phyloP scores from a whole-genome alignment of 2,329 filamentous ascomycete genomes.

The Clonostachys solani region DNA sequence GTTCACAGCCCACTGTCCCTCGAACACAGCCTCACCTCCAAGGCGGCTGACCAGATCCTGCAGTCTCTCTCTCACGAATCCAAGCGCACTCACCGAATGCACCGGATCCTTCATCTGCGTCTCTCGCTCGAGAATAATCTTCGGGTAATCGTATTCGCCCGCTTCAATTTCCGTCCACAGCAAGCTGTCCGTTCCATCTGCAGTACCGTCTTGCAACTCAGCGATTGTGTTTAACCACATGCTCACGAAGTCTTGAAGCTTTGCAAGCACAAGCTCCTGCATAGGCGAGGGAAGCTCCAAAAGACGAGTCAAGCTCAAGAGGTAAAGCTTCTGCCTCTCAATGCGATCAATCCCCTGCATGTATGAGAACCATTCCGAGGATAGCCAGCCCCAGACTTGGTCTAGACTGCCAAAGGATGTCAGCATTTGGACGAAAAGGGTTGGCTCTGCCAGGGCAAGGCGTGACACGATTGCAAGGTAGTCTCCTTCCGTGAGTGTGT shows the following conservation, averaged over 20 bases:
- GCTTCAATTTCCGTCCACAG: constrained; percentile 37
- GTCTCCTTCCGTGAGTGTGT: constrained; percentile 74
- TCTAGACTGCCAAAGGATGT: constrained; percentile 39
- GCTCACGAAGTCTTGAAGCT: constrained; percentile 68
- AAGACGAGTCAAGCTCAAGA: constrained; percentile 68
- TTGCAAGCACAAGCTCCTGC: constrained; percentile 52
- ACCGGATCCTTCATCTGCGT: constrained; percentile 60
- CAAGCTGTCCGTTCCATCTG: constrained; percentile 46
- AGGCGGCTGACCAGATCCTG: constrained; percentile 50
- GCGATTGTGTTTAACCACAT: constrained; percentile 70
- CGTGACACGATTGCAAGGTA: constrained; percentile 82
- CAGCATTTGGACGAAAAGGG: constrained; percentile 59
- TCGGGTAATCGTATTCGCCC: constrained; percentile 52
- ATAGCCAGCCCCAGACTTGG: constrained; percentile 56
- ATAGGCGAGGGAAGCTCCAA: constrained; percentile 58
- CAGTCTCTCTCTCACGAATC: constrained; percentile 61
- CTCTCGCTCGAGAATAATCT: constrained; percentile 47
- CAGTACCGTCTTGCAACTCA: constrained; percentile 59
- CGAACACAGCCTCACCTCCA: constrained; percentile 64
- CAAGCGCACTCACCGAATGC: constrained; percentile 58
- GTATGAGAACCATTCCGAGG: constrained; percentile 62
- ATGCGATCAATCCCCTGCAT: constrained; percentile 64
- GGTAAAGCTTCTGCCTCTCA: constrained; percentile 65
- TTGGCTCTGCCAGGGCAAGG: constrained; percentile 68
- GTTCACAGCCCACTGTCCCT: constrained; percentile 65